Percentiles rank a stretch among this genome's conserved stretches.
phyloP scores from a whole-genome alignment of 2,329 filamentous ascomycete genomes.

The Verticillium nubilum region DNA sequence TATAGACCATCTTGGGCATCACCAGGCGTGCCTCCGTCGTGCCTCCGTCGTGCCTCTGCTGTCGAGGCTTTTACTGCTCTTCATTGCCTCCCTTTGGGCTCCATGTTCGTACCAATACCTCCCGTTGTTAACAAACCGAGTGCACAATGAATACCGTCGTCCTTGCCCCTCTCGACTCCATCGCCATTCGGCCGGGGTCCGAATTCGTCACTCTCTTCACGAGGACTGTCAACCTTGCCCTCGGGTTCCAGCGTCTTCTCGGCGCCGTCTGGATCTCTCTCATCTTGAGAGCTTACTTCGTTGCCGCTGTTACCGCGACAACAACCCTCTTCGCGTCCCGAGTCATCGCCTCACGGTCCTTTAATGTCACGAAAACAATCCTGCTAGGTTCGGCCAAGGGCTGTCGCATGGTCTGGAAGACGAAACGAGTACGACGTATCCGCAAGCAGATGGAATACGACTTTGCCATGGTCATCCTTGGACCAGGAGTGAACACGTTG shows the following conservation, averaged over 20 bases:
- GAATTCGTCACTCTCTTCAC: conserved; percentile 24
- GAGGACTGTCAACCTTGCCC: conserved; percentile 26
- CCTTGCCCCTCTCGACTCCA: conserved; percentile 1
- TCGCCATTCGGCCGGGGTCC: conserved; percentile 21
- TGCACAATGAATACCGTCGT: background rate
- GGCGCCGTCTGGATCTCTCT: conserved; percentile 23
- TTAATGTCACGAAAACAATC: conserved; percentile 18
- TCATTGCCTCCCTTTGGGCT: background rate
- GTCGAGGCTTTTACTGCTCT: background rate
- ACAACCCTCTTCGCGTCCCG: conserved; percentile 21
- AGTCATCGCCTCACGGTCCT: conserved; percentile 21
- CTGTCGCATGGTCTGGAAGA: conserved; percentile 29
- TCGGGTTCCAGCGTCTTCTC: conserved; percentile 29
- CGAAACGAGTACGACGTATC: conserved; percentile 25
- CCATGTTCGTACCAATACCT: too few relatives aligned
- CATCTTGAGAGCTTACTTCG: conserved; percentile 22
- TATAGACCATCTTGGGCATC: background rate
- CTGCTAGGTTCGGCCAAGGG: conserved; percentile 13
- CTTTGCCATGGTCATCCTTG: conserved; percentile 45
- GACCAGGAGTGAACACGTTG: conserved; percentile 40
- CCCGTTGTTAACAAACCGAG: background rate
- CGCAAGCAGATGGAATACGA: conserved; percentile 45
- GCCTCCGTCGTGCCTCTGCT: too few relatives aligned
- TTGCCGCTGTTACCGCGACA: conserved; percentile 21
- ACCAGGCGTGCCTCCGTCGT: background rate